Evolutionary conservation across 768 basidiomycete genomes (phyloP).

Genomic region (Boletus vinaceobasis): DNA sequence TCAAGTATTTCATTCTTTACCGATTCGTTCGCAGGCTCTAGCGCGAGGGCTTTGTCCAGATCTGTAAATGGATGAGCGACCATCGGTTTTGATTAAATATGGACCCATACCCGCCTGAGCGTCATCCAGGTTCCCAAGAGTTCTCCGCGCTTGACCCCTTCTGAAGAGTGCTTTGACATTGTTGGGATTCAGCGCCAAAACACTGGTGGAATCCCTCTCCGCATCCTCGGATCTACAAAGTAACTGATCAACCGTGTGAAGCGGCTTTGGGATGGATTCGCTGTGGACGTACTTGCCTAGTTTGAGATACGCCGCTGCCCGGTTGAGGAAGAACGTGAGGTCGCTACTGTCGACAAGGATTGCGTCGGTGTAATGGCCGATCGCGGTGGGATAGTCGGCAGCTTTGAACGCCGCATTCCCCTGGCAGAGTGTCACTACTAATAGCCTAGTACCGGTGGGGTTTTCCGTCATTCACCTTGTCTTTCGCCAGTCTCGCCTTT

Average conservation of each 20-base stretch:
- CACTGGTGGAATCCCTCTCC: constrained; percentile 73
- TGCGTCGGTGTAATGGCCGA: constrained; percentile 86
- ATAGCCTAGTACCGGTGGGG: neutral
- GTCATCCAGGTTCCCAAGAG: constrained; percentile 49
- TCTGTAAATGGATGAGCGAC: constrained; percentile 42
- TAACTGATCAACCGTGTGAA: constrained; percentile 2
- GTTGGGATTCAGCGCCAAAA: constrained; percentile 47
- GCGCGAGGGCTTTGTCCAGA: constrained; percentile 49
- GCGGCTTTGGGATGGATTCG: neutral
- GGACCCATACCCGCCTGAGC: constrained; percentile 53
- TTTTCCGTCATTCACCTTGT: constrained; percentile 19
- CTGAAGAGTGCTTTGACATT: constrained; percentile 83
- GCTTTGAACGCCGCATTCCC: constrained; percentile 86
- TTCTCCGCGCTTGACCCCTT: constrained; percentile 67
- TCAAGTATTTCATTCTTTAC: constrained; percentile 62
- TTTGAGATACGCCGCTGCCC: constrained; percentile 90
- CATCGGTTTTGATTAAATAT: neutral
- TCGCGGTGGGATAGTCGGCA: constrained; percentile 70
- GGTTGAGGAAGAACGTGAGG: constrained; percentile 79
- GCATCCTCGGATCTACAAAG: constrained; percentile 67
- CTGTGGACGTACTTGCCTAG: constrained; percentile 79
- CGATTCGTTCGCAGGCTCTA: constrained; percentile 64
- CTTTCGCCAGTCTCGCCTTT: constrained; percentile 34
- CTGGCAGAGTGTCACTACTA: constrained; percentile 36
- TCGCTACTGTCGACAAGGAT: constrained; percentile 68